These are phyloP conservation scores for Cyberlindnera lachancei DNA, from an alignment of 805 yeast species.

Conservation along the genomic window DNA sequence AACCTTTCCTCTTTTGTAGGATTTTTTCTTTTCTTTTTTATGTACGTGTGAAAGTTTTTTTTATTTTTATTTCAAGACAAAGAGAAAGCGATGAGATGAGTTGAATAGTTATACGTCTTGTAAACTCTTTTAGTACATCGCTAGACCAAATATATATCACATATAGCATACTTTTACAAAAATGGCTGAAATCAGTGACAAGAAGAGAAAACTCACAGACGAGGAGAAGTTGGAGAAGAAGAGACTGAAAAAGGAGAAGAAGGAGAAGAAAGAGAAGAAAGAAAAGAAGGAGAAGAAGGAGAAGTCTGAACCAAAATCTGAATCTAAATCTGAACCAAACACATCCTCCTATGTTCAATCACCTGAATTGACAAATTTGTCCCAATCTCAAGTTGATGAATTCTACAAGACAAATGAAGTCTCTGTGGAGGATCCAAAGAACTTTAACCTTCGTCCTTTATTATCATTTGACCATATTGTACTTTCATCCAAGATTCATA, in stretches of 20 bases:
- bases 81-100: too few relatives aligned
- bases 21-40: too few relatives aligned
- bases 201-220: constrained; percentile 11
- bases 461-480: constrained; percentile 57
- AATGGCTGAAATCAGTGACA: too few relatives aligned
- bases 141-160: too few relatives aligned
- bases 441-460: constrained; percentile 54
- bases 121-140: too few relatives aligned
- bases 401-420: constrained; percentile 71
- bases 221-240: constrained; percentile 18
- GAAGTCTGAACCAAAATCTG: constrained; percentile 19
- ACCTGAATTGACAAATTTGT: constrained; percentile 30
- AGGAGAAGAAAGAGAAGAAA: constrained; percentile 29
- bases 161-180: too few relatives aligned
- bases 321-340: constrained; percentile 20
- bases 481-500: constrained; percentile 47
- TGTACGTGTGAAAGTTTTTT: too few relatives aligned
- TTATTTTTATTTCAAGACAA: too few relatives aligned
- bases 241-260: constrained; percentile 28
- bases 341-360: constrained; percentile 30
- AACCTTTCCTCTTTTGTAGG: too few relatives aligned
- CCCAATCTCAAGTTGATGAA: constrained; percentile 49
- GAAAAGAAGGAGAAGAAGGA: constrained; percentile 24
- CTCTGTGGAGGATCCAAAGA: constrained; percentile 61
- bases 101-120: too few relatives aligned